These are phyloP conservation scores for Heliosperma pusillum DNA, from an alignment of 148 eudicot species.

Conservation along the genomic window DNA sequence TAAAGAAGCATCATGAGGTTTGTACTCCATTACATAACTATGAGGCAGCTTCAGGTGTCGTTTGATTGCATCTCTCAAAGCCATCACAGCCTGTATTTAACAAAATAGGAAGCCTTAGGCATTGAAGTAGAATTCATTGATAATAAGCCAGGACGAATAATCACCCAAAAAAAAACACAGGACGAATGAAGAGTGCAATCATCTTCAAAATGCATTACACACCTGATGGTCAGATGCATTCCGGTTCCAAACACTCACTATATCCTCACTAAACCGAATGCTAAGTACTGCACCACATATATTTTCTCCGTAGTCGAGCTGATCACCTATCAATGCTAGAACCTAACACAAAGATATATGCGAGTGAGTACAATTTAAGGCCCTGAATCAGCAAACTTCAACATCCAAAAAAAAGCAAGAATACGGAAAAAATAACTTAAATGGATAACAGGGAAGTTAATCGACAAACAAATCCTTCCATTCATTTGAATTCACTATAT, in stretches of 20 bases:
- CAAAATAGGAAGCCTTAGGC: neutral
- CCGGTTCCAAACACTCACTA: slow-evolving; percentile 91
- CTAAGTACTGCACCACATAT: slow-evolving; percentile 92
- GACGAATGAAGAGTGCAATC: neutral
- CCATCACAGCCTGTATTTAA: slow-evolving; percentile 72
- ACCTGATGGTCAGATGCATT: slow-evolving; percentile 94
- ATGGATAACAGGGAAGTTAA: neutral
- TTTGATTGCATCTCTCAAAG: slow-evolving; percentile 79
- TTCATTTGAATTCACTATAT: no score
- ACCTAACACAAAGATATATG: slow-evolving; percentile 39
- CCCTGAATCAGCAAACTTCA: neutral
- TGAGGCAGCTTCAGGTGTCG: slow-evolving; percentile 89
- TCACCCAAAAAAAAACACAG: no score
- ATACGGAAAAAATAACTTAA: neutral
- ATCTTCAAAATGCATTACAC: neutral
- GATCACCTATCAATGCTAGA: slow-evolving; percentile 85
- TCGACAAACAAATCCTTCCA: neutral
- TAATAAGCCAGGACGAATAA: neutral
- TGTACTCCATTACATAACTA: slow-evolving; percentile 91
- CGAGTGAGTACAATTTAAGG: neutral
- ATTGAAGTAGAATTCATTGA: neutral
- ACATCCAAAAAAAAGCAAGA: neutral
- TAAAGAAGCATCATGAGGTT: slow-evolving; percentile 89
- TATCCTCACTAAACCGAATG: slow-evolving; percentile 83
- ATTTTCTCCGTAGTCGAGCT: slow-evolving; percentile 82